Conservation (phyloP, 768 basidiomycete species). For the Suillus alpinus region DNA sequence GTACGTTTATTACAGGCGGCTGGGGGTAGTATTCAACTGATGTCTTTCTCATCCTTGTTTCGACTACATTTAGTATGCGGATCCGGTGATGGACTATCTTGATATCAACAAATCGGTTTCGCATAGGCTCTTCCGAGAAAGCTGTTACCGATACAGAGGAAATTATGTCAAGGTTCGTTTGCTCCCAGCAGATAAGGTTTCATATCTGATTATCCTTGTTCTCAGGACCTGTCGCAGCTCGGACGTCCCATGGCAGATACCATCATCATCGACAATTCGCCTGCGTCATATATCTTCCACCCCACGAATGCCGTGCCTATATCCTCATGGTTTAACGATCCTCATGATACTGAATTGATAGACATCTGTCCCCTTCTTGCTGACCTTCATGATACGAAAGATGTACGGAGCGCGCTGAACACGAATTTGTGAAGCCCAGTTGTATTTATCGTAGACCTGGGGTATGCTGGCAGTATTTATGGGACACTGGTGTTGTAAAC, state of each 20-base stretch:
- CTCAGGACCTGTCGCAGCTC: constrained; percentile 69
- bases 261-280: constrained; percentile 79
- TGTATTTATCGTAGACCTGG: neutral
- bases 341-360: constrained; percentile 71
- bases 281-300: constrained; percentile 78
- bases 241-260: constrained; percentile 65
- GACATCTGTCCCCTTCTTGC: constrained; percentile 67
- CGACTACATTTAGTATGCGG: constrained; percentile 68
- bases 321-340: constrained; percentile 77
- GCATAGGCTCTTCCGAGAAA: constrained; percentile 90
- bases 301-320: constrained; percentile 80
- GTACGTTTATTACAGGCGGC: constrained; percentile 40
- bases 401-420: constrained; percentile 63
- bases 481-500: neutral
- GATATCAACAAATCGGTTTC: constrained; percentile 84
- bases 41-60: constrained; percentile 9
- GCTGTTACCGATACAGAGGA: constrained; percentile 93
- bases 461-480: neutral
- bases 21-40: constrained; percentile 5
- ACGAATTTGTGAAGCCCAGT: constrained; percentile 10
- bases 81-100: constrained; percentile 91
- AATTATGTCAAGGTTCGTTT: constrained; percentile 88
- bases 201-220: constrained; percentile 4
- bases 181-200: neutral
- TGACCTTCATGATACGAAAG: constrained; percentile 59